Evolutionary conservation across 139 green algal genomes (phyloP).

Genomic region (Chara braunii): DNA sequence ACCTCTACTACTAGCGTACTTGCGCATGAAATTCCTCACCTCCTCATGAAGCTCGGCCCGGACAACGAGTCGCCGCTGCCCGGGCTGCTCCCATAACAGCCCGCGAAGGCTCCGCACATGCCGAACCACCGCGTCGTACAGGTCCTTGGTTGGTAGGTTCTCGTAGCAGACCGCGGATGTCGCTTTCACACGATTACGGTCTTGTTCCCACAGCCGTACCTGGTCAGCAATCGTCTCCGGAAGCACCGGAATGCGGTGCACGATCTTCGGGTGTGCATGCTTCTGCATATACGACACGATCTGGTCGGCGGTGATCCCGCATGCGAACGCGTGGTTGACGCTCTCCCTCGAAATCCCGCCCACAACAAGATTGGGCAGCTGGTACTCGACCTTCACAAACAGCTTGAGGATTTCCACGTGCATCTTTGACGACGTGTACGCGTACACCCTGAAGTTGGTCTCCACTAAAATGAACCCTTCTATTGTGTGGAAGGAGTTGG

Average conservation of each 20-base stretch:
- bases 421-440: slow-evolving; percentile 38
- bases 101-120: slow-evolving; percentile 5
- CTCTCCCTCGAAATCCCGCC: slow-evolving; percentile 32
- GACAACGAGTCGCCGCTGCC: background rate
- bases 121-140: slow-evolving; percentile 12
- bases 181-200: slow-evolving; percentile 14
- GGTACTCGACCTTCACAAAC: slow-evolving; percentile 28
- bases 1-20: background rate
- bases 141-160: slow-evolving; percentile 26
- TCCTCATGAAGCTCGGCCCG: background rate
- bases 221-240: slow-evolving; percentile 40
- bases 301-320: slow-evolving; percentile 21
- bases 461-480: slow-evolving; percentile 45
- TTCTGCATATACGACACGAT: slow-evolving; percentile 31
- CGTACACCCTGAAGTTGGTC: slow-evolving; percentile 48
- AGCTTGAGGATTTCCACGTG: slow-evolving; percentile 35
- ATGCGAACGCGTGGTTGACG: slow-evolving; percentile 5
- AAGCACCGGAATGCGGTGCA: slow-evolving; percentile 5
- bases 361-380: slow-evolving; percentile 28
- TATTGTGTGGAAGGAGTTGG: background rate
- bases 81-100: slow-evolving; percentile 18
- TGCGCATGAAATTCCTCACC: slow-evolving; percentile 24
- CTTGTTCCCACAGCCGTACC: slow-evolving; percentile 37
- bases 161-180: slow-evolving; percentile 23
- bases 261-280: slow-evolving; percentile 27